phyloP scores from a whole-genome alignment of 495 filamentous ascomycete genomes.

The Daldinia decipiens region DNA sequence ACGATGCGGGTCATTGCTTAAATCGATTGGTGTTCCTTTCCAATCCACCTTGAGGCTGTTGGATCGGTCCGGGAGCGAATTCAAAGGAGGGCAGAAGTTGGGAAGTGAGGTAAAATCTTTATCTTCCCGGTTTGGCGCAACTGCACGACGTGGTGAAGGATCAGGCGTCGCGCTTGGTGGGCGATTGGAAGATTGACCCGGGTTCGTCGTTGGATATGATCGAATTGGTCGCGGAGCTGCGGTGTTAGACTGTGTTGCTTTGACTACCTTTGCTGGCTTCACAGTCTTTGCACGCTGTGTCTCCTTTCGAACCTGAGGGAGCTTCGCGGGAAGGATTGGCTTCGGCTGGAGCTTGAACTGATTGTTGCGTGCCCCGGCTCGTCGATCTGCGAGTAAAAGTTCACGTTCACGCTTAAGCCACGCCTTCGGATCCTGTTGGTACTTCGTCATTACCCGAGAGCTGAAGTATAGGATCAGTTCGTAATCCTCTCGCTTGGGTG shows the following conservation, averaged over 20 bases:
- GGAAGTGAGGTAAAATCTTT: conserved; percentile 82
- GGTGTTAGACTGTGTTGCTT: conserved; percentile 53
- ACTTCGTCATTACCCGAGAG: conserved; percentile 69
- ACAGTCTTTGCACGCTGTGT: conserved; percentile 50
- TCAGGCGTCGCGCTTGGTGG: conserved; percentile 54
- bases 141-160: conserved; percentile 52
- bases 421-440: conserved; percentile 64
- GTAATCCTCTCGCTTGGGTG: conserved; percentile 77
- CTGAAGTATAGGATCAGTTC: conserved; percentile 72
- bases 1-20: conserved; percentile 80
- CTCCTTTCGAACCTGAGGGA: conserved; percentile 44
- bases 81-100: conserved; percentile 79
- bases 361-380: conserved; percentile 44
- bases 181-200: conserved; percentile 38
- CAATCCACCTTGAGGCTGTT: conserved; percentile 86
- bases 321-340: conserved; percentile 56
- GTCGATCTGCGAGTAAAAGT: conserved; percentile 63
- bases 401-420: conserved; percentile 73
- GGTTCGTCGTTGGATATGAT: conserved; percentile 32
- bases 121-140: conserved; percentile 76
- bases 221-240: conserved; percentile 44
- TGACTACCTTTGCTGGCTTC: conserved; percentile 57
- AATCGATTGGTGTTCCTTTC: conserved; percentile 83
- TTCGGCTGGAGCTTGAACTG: conserved; percentile 51
- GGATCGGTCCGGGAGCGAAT: conserved; percentile 66